Evolutionary conservation across 2,329 filamentous ascomycete species (phyloP), one percentile per base, ranked within the genome.

Genomic region (Rhynchosporium graminicola): DNA sequence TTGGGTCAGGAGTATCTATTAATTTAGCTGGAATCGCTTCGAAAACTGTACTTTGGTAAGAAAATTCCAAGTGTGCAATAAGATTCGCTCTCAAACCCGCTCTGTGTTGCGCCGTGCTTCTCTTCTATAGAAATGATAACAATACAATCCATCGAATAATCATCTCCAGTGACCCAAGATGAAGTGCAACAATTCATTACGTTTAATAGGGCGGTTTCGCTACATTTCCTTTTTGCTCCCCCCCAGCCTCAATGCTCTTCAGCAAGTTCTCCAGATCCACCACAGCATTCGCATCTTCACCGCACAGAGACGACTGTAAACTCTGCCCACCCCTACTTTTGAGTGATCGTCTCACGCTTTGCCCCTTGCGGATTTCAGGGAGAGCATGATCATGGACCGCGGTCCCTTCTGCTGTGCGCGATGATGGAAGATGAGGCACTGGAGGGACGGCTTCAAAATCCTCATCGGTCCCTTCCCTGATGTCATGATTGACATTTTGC

Each of bases 151-250:
- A 42, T 56, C 54, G 57, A 59, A 62, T 46, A 51, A 40, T 40
- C 57, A 58, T 54, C 46, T 60, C 48, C 51, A 43, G 20, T 20
- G 38, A 55, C 13, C 33, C 48, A 46, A 56, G 40, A 56, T 50
- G 59, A 63, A 63, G 57, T 52, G 62, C 54, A 29, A 57, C 46
- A 38, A 57, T 57, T 38, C 42, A 61, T 57, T 65, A 67, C 63
- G 48, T 66, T 71, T 63, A 74, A 59, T 74, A 74, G 29, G 73
- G 73, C 33, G 73, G 72, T 57, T 65, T 71, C 3, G 62, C 67
- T 26, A 71, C 65, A 64, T 70, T 69, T 8, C 68, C 68, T 26
- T 66, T 68, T 52, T 64, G 57, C 29, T 66, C 61, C 26, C 61
- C 66, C 6, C 63, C 66, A 40, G 63, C 54, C 33, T 74, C 71